Base-by-base conservation (phyloP, 2,329 filamentous ascomycete species). In the Nemania sp. region DNA sequence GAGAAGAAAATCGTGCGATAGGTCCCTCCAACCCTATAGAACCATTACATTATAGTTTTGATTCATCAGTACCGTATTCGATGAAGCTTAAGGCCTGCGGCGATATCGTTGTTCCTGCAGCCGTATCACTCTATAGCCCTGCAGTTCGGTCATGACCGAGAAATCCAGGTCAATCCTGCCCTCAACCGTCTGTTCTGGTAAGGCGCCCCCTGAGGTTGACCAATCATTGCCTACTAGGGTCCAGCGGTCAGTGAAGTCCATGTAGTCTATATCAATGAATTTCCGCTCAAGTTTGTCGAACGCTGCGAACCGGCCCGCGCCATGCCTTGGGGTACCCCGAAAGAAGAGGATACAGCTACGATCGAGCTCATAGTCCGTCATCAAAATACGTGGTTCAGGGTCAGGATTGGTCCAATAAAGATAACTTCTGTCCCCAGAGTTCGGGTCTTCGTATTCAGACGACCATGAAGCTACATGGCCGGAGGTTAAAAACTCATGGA, bases 281-380 rank as follows among this genome's bases (percentile, higher is more conserved):
- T 45, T 61, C 6, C 56, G 59, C 35, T 66, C 22, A 1, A 62
- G 6, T 26, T 64, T 68, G 32, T 68, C 59, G 24, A 70, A 70
- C 7, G n/a, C 35, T n/a, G 7, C 22, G 4, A 61, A 22, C 7
- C 1, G 13, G 6, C 1, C 2, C 5, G 4, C 8, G 0, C 5
- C 24, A 3, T 20, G 0, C 27, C 18, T 1, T 8, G 3, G 10
- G 8, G 15, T 0, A 13, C 18, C 2, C 5, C 6, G 8, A 3
- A n/a, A 0, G 32, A 70, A 69, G 6, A 64, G 6, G 4, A 70
- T 70, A 24, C 13, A 56, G 15, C 51, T 53, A 7, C 24, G 27
- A 10, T 63, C 55, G 54, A 27, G 15, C 27, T 69, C 66, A 32
- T 64, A 69, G 18, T 64, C 66, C 11, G 18, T 11, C 3, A 51